Base-by-base conservation (phyloP, 345 rosid species). In the Tarenaya hassleriana region DNA sequence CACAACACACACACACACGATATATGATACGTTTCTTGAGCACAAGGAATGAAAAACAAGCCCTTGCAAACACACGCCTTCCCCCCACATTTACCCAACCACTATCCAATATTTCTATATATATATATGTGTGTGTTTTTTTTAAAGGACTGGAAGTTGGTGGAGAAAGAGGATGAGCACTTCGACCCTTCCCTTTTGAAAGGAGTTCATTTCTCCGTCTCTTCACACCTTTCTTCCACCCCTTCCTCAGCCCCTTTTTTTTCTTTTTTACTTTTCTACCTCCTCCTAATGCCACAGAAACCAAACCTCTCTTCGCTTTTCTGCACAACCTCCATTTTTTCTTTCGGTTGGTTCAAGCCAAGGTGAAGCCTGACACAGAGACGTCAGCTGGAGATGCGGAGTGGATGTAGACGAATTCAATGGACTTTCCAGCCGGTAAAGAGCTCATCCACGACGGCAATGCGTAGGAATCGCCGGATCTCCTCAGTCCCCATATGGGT, bases 151-250 rank as follows among this genome's bases (percentile, higher is more conserved):
- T 27, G 61, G 54, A 60, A 65, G 60, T 66, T 47, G 65, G 83
- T 73, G 82, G 82, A 69, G 84, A 83, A 81, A 92, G 96, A 85
- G 98, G 98, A 92, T 88, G 96, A 92, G 95, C 96, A 83, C 91
- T 69, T 67, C 20, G 32, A 56, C 67, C 61, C 72, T 60, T 61
- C 53, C 29, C 29, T 5, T 24, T 24, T 5, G 29, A 24, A 24
- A 5, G 5, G 29, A n/a, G n/a, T n/a, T 24, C 5, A 2, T 24
- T 24, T 24, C 29, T 63, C 24, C 15, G 83, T 84, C 94, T 77
- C 88, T 78, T 84, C 94, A 17, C 88, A 73, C 82, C 77, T 81
- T 81, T 76, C 88, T 8, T 66, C 79, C 84, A 66, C 73, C 66
- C 16, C 56, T 16, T 64, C 69, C 61, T 42, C 57, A 6, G 19